phyloP scores from a whole-genome alignment of 2,329 filamentous ascomycete species.

The Penicillium hesseltinei region DNA sequence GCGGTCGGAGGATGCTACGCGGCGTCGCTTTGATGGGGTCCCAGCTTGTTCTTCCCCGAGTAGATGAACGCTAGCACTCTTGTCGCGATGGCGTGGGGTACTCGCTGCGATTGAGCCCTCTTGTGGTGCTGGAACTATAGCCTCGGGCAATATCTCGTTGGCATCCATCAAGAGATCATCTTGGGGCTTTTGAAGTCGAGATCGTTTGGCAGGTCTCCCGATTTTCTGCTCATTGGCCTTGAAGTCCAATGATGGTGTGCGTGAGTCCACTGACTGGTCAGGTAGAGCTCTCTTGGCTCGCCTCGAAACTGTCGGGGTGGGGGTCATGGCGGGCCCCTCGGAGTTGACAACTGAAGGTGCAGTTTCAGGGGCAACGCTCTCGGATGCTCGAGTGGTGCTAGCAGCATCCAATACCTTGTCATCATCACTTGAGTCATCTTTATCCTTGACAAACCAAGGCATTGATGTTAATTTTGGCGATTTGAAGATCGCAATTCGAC shows the following conservation, averaged over 20 bases:
- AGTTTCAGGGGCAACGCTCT: background rate
- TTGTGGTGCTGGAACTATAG: background rate
- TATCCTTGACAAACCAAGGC: constrained; percentile 35
- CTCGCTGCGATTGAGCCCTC: background rate
- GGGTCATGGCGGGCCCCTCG: background rate
- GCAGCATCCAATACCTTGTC: background rate
- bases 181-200: constrained; percentile 8
- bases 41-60: constrained; percentile 3
- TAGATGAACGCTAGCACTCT: constrained; percentile 7
- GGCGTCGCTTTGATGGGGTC: constrained; percentile 18
- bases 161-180: background rate
- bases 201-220: constrained; percentile 23
- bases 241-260: background rate
- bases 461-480: constrained; percentile 32
- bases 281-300: background rate
- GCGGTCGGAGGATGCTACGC: background rate
- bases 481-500: constrained; percentile 43
- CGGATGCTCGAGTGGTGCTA: background rate
- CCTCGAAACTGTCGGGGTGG: background rate
- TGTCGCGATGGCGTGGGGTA: background rate
- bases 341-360: background rate
- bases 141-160: background rate
- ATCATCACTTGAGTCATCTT: constrained; percentile 8
- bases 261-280: background rate
- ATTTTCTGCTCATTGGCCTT: background rate